Conservation (phyloP, 345 rosid genomes). For the Acer saccharum region DNA sequence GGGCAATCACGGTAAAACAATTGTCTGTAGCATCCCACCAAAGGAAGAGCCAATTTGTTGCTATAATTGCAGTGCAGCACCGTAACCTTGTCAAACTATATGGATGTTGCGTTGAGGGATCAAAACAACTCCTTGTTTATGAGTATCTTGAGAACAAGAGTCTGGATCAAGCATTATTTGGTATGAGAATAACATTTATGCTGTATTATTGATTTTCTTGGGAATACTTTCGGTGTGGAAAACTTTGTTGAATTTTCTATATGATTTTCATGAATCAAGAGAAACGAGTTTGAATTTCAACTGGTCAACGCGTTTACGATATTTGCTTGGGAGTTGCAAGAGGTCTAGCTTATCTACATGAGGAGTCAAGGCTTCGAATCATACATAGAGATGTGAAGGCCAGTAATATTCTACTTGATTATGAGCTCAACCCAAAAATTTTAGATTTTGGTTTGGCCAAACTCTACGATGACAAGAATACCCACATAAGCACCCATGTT, state of each 20-base stretch:
- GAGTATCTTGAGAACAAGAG: conserved; percentile 74
- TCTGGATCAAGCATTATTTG: conserved; percentile 71
- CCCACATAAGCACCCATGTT: too few species aligned
- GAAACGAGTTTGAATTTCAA: conserved; percentile 31
- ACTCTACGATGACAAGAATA: too few species aligned
- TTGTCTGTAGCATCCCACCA: conserved; percentile 64
- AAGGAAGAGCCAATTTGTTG: conserved; percentile 68
- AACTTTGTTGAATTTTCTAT: not conserved
- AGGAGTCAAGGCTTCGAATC: too few species aligned
- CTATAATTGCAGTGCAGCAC: conserved; percentile 58
- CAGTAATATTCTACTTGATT: too few species aligned
- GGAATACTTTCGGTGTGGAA: not conserved
- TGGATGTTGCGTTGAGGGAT: conserved; percentile 43
- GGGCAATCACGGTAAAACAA: conserved; percentile 69
- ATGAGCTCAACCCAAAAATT: too few species aligned
- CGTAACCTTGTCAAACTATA: conserved; percentile 47
- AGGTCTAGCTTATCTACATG: too few species aligned
- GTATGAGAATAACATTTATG: conserved; percentile 27
- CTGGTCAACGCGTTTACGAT: conserved; percentile 22
- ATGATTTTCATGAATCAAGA: conserved; percentile 26
- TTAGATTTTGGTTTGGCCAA: too few species aligned
- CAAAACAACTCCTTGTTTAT: conserved; percentile 58
- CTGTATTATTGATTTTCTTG: not conserved
- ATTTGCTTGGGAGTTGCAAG: too few species aligned
- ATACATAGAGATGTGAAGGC: too few species aligned